Evolutionary conservation across 2,329 filamentous ascomycete genomes (phyloP).

Genomic region (Colletotrichum australisinense): DNA sequence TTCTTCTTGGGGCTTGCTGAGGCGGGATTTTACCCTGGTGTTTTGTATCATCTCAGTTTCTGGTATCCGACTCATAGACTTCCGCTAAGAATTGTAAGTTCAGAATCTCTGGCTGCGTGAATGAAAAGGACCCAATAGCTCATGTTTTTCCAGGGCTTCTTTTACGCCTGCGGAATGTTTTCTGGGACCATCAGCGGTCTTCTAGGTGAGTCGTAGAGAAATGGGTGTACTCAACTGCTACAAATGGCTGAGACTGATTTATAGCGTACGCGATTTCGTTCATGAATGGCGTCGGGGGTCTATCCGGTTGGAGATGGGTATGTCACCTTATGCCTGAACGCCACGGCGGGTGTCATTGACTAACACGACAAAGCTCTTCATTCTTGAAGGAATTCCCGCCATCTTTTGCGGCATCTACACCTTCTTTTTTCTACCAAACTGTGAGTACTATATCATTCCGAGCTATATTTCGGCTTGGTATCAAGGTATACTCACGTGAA

Average conservation of each 20-base stretch:
- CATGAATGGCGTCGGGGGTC: conserved; percentile 40
- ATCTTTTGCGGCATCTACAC: conserved; percentile 40
- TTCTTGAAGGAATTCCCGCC: conserved; percentile 42
- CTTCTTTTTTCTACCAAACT: conserved; percentile 41
- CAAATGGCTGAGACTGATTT: background rate
- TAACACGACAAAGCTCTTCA: conserved; percentile 37
- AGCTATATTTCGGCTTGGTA: no score
- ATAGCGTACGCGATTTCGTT: conserved; percentile 42
- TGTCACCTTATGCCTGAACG: background rate
- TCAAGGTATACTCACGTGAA: background rate
- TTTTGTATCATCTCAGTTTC: conserved; percentile 43
- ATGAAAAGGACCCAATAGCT: background rate
- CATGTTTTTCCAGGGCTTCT: conserved; percentile 40
- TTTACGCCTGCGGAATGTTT: conserved; percentile 47
- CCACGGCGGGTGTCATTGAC: no score
- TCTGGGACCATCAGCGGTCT: conserved; percentile 46
- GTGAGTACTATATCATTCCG: conserved; percentile 15
- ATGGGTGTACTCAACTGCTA: background rate
- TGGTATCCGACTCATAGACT: conserved; percentile 47
- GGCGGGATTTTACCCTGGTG: conserved; percentile 44
- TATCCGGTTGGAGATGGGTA: conserved; percentile 43
- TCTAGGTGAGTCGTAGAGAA: conserved; percentile 25
- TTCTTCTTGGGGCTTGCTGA: conserved; percentile 44
- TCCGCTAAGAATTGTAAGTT: conserved; percentile 43
- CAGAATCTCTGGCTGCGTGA: background rate